A percentile compares a stretch with the other conserved stretches of the same genome.
phyloP scores from a whole-genome alignment of 1,139 yeast species.

The Saccharomyces hybrid region DNA sequence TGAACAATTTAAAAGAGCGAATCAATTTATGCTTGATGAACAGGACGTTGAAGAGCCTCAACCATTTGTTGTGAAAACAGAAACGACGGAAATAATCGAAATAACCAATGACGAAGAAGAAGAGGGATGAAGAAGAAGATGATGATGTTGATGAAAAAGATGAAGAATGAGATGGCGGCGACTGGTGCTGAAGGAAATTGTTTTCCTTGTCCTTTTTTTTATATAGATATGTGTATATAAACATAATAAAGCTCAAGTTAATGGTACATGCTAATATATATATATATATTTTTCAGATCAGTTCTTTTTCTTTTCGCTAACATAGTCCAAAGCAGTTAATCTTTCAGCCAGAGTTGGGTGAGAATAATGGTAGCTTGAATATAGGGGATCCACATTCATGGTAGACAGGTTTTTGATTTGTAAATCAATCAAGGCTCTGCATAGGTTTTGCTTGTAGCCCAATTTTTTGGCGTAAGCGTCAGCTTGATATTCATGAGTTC shows the following conservation, averaged over 20 bases:
- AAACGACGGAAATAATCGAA: not conserved
- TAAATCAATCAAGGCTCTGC: constrained; percentile 64
- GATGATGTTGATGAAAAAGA: not conserved
- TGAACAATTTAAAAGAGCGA: constrained; percentile 23
- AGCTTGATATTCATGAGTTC: constrained; percentile 89
- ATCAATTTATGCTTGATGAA: constrained; percentile 14
- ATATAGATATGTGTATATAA: not conserved
- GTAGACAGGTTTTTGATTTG: constrained; percentile 75
- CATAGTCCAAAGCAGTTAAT: constrained; percentile 58
- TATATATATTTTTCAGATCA: constrained; percentile 4
- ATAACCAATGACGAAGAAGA: constrained; percentile 6
- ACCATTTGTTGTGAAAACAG: constrained; percentile 3
- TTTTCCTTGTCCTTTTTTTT: not conserved
- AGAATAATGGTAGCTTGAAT: constrained; percentile 79
- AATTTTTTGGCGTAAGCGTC: constrained; percentile 72
- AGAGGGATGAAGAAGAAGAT: constrained; percentile 5
- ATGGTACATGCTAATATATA: not conserved
- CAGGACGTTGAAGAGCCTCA: constrained; percentile 7
- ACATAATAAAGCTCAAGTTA: not conserved
- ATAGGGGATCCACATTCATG: constrained; percentile 82
- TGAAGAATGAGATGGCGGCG: not conserved
- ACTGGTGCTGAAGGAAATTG: not conserved
- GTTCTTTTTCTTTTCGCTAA: constrained; percentile 38
- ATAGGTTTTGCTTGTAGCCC: constrained; percentile 64
- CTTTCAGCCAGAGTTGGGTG: constrained; percentile 92